Evolutionary conservation across 495 filamentous ascomycete genomes (phyloP), one percentile per base, ranked within the genome.

Genomic region (Trichoderma gamsii): DNA sequence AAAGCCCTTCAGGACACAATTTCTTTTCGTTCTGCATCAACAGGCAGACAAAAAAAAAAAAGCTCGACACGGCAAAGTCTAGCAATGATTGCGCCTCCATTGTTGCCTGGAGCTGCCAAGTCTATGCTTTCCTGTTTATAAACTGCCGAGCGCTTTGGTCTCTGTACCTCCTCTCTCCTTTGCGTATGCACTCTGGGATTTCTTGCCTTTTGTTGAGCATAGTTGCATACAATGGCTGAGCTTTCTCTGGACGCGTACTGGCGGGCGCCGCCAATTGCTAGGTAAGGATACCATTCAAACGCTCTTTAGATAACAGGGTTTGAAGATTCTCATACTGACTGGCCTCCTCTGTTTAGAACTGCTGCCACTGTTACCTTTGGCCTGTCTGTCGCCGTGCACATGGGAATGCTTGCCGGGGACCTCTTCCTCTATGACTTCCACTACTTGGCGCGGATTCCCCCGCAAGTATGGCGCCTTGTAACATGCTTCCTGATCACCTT

Each of bases 401-500:
- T 87, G n/a, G 79, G 85, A 29, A 69, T 90, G n/a, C 51, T 94
- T 25, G 75, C 77, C 51, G 71, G 68, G n/a, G 74, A 72, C 61
- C 80, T 81, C 71, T 76, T 93, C 66, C 68, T 88, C 61, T 96
- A 90, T 76, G 71, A 82, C 64, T 79, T 79, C 64, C 73, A 79
- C 66, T 73, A 75, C 68, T 73, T 94, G 18, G 84, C 89, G 75
- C 83, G 81, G 69, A 73, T 90, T 63, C 84, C 86, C 38, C 92
- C 92, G 64, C 73, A 79, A 69, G 73, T 83, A 69, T 82, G 81
- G 75, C 78, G 79, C 66, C 72, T 92, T 2, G 76, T 87, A 44
- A 89, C 91, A 13, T 79, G 84, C 51, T 97, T 96, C 79, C 76
- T 93, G 46, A 75, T 96, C 67, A 93, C 89, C 15, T 82, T 86